Evolutionary conservation across 169 alveolate species (phyloP).

Genomic region (Pseudocohnilembus persalinus): DNA sequence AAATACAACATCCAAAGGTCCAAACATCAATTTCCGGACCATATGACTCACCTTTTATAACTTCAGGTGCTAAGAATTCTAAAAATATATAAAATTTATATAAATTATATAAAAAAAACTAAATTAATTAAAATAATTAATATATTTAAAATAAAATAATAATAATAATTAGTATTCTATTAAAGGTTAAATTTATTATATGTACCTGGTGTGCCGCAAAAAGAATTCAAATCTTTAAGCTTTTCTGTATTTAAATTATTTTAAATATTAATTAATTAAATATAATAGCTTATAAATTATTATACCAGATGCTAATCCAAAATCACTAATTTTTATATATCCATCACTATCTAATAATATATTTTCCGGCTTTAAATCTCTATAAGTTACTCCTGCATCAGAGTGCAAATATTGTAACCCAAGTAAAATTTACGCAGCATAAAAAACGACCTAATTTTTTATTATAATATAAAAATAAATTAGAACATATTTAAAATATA

Average conservation of each 20-base stretch:
- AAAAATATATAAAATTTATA: slow-evolving; percentile 11
- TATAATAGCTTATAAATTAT: background rate
- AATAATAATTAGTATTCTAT: no score
- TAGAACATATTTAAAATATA: no score
- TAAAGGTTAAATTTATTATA: background rate
- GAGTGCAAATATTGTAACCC: slow-evolving; percentile 56
- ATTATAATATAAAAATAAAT: no score
- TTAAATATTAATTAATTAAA: background rate
- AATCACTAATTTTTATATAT: slow-evolving; percentile 43
- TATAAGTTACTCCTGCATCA: slow-evolving; percentile 44
- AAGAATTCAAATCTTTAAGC: background rate
- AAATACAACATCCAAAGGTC: background rate
- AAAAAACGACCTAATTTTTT: slow-evolving; percentile 53
- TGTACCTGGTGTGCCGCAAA: slow-evolving; percentile 47
- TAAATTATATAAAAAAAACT: background rate
- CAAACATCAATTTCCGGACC: background rate
- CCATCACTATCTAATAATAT: slow-evolving; percentile 51
- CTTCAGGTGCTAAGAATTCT: slow-evolving; percentile 23
- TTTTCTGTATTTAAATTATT: background rate
- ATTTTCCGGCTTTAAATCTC: slow-evolving; percentile 64
- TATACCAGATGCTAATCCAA: slow-evolving; percentile 46
- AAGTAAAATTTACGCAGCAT: slow-evolving; percentile 46
- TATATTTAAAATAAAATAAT: no score
- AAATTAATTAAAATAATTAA: no score
- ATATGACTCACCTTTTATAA: slow-evolving; percentile 1